phyloP scores from a whole-genome alignment of 2,329 filamentous ascomycete genomes.

The Phialemonium atrogriseum region DNA sequence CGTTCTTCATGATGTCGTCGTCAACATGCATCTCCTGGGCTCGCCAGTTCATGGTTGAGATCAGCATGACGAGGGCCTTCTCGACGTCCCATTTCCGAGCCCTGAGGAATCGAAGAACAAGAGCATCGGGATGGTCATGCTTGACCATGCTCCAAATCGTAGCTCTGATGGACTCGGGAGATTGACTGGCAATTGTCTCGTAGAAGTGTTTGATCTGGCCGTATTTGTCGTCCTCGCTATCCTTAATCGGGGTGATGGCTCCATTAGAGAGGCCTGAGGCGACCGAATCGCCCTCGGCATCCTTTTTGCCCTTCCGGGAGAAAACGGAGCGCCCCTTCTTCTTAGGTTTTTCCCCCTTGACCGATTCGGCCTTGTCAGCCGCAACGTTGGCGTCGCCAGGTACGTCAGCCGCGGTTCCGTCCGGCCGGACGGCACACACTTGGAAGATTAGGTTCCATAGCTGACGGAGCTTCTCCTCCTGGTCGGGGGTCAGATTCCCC shows the following conservation, averaged over 20 bases:
- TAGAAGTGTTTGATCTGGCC: slow-evolving; percentile 82
- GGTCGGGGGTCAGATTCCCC: slow-evolving; percentile 79
- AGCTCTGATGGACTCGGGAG: slow-evolving; percentile 68
- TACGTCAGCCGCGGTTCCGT: slow-evolving; percentile 22
- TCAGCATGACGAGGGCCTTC: slow-evolving; percentile 85
- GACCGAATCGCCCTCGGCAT: slow-evolving; percentile 35
- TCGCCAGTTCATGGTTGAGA: slow-evolving; percentile 92
- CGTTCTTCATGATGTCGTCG: slow-evolving; percentile 72
- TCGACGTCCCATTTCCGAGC: slow-evolving; percentile 96
- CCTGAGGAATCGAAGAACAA: slow-evolving; percentile 73
- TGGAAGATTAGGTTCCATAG: slow-evolving; percentile 74
- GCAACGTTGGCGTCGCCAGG: slow-evolving; percentile 15
- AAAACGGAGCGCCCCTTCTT: slow-evolving; percentile 70
- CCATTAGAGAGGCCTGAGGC: slow-evolving; percentile 18
- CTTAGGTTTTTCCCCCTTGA: slow-evolving; percentile 51
- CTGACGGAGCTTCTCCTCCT: slow-evolving; percentile 81
- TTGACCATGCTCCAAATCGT: slow-evolving; percentile 94
- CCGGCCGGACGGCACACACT: slow-evolving; percentile 56
- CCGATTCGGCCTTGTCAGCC: slow-evolving; percentile 14
- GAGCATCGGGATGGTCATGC: slow-evolving; percentile 84
- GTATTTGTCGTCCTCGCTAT: slow-evolving; percentile 76
- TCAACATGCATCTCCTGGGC: slow-evolving; percentile 78
- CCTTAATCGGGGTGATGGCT: slow-evolving; percentile 29
- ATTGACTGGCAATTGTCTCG: slow-evolving; percentile 66
- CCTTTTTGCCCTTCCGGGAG: slow-evolving; percentile 51